Base-by-base conservation (phyloP, 441 rosid species). In the Oxalis stricta region DNA sequence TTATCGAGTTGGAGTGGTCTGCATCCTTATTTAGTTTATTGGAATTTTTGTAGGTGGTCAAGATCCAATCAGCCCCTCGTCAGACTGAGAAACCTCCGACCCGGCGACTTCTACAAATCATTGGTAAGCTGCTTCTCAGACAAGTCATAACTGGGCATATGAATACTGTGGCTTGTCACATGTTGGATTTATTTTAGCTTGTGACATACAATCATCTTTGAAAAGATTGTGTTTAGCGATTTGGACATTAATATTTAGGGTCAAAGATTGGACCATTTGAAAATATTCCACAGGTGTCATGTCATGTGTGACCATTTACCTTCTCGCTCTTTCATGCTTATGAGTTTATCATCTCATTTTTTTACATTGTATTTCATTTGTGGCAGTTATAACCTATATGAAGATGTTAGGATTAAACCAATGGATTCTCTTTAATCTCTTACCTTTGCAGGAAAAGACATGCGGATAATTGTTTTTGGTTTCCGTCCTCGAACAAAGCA, bases 401-500 rank as follows among this genome's bases (percentile, higher is more conserved):
- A 14, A 11, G 20, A 37, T 22, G 34, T 34, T 36, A 21, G 16
- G 23, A 29, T 30, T 20, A 20, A 46, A 13, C 52, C 51, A 46
- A 21, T 44, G 18, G 18, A 16, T 46, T 31, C 38, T 55, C 23
- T 33, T 46, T 15, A 16, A 43, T 31, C 38, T 55, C 23, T 33
- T 46, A 5, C 10, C 63, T 69, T 58, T 63, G 63, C 69, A 92
- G 99, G 99, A 50, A 92, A 86, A 65, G 99, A 92, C 67, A 87
- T 92, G 99, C 79, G 95, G 64, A 68, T 84, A 45, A 57, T 92
- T 54, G 95, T 92, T 36, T 84, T 84, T 63, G 95, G 97, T 59
- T 92, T 92, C 60, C 95, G 57, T 56, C 89, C 99, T 30, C 73
- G 70, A 56, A 84, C 73, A 60, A 87, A 70, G 79, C 92, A 77